Evolutionary conservation across 1,139 yeast genomes (phyloP).

Genomic region (Candida smagusa): DNA sequence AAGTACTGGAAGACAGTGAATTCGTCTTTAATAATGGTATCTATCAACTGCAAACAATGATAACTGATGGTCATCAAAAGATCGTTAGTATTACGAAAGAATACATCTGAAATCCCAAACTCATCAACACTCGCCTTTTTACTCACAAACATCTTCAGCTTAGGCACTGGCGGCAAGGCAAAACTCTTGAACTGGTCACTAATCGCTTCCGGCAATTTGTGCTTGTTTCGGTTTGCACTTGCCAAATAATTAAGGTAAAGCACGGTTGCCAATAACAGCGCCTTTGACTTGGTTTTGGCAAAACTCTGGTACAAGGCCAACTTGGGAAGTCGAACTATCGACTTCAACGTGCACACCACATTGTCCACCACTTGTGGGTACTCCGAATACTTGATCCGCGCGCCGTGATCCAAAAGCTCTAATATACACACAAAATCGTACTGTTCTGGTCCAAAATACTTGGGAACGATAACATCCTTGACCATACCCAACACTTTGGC

Average conservation of each 20-base stretch:
- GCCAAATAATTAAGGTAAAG: slow-evolving; percentile 19
- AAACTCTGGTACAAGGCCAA: slow-evolving; percentile 17
- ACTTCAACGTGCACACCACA: slow-evolving; percentile 3
- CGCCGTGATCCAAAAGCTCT: slow-evolving; percentile 27
- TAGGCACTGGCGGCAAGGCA: slow-evolving; percentile 30
- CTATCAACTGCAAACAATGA: slow-evolving; percentile 10
- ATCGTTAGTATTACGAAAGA: slow-evolving; percentile 3
- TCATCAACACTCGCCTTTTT: slow-evolving; percentile 7
- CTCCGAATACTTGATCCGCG: slow-evolving; percentile 8
- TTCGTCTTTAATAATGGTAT: slow-evolving; percentile 16
- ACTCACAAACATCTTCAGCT: slow-evolving; percentile 14
- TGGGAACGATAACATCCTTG: no score
- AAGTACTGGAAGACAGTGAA: slow-evolving; percentile 12
- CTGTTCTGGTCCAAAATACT: no score
- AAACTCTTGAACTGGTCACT: slow-evolving; percentile 14
- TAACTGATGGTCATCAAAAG: slow-evolving; percentile 10
- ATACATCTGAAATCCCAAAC: slow-evolving; percentile 7
- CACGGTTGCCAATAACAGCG: slow-evolving; percentile 20
- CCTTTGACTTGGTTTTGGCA: slow-evolving; percentile 21
- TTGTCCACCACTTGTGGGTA: slow-evolving; percentile 10
- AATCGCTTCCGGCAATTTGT: slow-evolving; percentile 16
- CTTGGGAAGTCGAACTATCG: slow-evolving; percentile 8
- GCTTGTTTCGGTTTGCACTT: slow-evolving; percentile 14
- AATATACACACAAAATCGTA: slow-evolving; percentile 14
- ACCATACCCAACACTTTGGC: no score